Conservation (phyloP, 768 basidiomycete species). For the Boletus barrowsii region DNA sequence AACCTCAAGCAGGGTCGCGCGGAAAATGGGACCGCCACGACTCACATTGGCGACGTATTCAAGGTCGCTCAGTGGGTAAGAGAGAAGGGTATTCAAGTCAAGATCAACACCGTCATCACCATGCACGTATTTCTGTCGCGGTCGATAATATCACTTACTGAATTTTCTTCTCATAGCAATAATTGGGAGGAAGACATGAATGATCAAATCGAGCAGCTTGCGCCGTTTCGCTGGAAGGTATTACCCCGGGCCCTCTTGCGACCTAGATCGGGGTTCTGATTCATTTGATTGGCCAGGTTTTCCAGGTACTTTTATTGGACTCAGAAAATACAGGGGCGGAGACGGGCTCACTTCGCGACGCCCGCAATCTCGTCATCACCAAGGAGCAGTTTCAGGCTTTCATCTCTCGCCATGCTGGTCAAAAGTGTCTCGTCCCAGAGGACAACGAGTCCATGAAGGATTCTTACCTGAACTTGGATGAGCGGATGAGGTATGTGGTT, state of each 20-base stretch:
- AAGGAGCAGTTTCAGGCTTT: background rate
- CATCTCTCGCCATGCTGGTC: background rate
- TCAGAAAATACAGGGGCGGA: conserved; percentile 34
- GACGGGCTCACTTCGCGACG: conserved; percentile 33
- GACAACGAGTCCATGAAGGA: conserved; percentile 3
- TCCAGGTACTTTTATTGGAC: conserved; percentile 36
- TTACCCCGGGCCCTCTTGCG: no score
- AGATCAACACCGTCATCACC: conserved; percentile 36
- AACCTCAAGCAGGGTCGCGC: conserved; percentile 34
- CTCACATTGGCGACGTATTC: conserved; percentile 34
- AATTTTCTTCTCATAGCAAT: conserved; percentile 15
- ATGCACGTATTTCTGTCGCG: conserved; percentile 11
- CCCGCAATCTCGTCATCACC: conserved; percentile 30
- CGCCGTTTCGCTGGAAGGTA: conserved; percentile 41
- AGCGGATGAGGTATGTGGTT: background rate
- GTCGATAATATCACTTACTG: background rate
- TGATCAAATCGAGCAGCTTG: conserved; percentile 31
- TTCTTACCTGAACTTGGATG: background rate
- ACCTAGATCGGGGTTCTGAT: background rate
- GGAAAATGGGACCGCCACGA: conserved; percentile 30
- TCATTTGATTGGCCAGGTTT: conserved; percentile 22
- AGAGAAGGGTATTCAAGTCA: conserved; percentile 34
- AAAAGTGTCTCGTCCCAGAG: background rate
- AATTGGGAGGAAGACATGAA: conserved; percentile 44
- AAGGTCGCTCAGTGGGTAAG: conserved; percentile 36